phyloP scores from a whole-genome alignment of 345 rosid species.

The Brassica rapa region DNA sequence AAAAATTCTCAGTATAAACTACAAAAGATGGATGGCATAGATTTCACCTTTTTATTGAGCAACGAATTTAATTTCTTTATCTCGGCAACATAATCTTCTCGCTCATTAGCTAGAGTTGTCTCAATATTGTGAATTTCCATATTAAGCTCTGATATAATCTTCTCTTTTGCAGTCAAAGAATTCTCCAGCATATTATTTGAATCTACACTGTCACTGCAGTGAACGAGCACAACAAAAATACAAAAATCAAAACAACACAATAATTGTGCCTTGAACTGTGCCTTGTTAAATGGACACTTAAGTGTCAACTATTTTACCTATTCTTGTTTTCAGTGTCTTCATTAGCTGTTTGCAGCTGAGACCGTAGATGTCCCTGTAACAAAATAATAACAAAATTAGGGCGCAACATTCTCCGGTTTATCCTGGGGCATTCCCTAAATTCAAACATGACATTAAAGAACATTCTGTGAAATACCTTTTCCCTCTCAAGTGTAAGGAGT shows the following conservation, averaged over 20 bases:
- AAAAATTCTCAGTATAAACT: not conserved
- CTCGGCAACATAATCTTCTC: constrained; percentile 79
- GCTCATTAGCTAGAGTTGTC: constrained; percentile 70
- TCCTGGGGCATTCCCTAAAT: constrained; percentile 6
- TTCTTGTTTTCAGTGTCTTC: constrained; percentile 71
- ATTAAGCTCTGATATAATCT: constrained; percentile 88
- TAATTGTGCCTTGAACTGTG: too few species aligned
- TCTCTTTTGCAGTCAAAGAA: constrained; percentile 87
- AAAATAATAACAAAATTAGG: constrained; percentile 26
- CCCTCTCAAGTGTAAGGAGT: constrained; percentile 92
- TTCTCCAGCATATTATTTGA: constrained; percentile 83
- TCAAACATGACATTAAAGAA: constrained; percentile 23
- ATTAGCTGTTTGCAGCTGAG: constrained; percentile 85
- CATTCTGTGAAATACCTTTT: constrained; percentile 57
- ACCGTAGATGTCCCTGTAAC: constrained; percentile 75
- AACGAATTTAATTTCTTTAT: constrained; percentile 69
- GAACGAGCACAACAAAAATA: constrained; percentile 13
- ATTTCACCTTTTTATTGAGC: constrained; percentile 73
- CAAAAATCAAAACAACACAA: constrained; percentile 6
- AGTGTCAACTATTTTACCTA: constrained; percentile 50
- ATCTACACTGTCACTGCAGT: constrained; percentile 70
- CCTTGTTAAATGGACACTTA: constrained; percentile 13
- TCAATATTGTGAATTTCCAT: constrained; percentile 90
- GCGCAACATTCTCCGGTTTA: not conserved
- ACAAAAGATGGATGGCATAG: constrained; percentile 6